Evolutionary conservation across 2,329 filamentous ascomycete species (phyloP), one percentile per base, ranked within the genome.

Genomic region (Xylariaceae sp.): DNA sequence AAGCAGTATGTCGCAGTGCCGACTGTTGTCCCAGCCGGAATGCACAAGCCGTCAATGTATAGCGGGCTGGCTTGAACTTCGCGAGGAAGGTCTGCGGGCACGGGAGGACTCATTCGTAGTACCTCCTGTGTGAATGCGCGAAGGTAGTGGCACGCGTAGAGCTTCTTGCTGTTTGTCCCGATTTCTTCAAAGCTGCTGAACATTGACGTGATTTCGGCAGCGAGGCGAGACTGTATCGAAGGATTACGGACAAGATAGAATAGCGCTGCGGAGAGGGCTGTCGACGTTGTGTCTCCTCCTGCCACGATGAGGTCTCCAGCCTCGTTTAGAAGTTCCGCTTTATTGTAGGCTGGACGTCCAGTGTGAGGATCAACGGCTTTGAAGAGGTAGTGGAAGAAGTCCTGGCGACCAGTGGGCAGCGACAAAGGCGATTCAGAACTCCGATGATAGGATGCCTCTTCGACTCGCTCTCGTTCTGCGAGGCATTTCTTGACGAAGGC

Each of bases 321-420:
- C 27, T 42, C 40, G 18, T 27, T 27, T 11, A 27, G 15, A 4
- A 42, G 40, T 15, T 42, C 40, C 11, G 22, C 18, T 14, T 14
- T 27, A 27, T 19, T 31, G 18, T 42, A 42, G 18, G 18, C 17
- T 11, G 40, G 14, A 11, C 14, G 10, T 18, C 40, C 40, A 14
- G 40, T 42, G 3, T 42, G 18, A 2, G 15, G 40, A 27, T 42
- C 40, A 7, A 12, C 15, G 11, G 40, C 40, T 14, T 42, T 12
- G 40, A 42, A 42, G 7, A 42, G 40, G 40, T 42, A 42, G 18
- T 42, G 40, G 40, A 42, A 42, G 40, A 42, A 42, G 40, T 42
- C 40, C 18, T 42, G 22, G 5, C 18, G 40, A 14, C n/a, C 18
- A 12, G 14, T 31, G 2, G 18, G n/a, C 12, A 27, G 18, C 5